Evolutionary conservation across 1,284 basidiomycete species (phyloP).

Genomic region (Polyporus tsugae): DNA sequence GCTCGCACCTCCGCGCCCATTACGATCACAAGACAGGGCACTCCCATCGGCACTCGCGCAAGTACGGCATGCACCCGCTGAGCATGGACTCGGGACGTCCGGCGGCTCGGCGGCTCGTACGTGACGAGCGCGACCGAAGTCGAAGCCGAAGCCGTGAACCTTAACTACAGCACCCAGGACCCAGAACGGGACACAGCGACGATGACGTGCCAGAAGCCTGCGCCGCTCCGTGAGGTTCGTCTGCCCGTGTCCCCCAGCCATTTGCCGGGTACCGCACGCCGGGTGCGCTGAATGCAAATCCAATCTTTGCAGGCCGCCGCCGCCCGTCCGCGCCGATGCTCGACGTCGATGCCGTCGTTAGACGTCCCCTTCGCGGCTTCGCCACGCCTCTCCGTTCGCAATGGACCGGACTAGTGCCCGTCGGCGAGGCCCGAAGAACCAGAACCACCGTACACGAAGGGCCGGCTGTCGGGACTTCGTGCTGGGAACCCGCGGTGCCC

Average conservation of each 20-base stretch:
- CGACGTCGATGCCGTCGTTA: constrained; percentile 9
- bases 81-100: constrained; percentile 3
- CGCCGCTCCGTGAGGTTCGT: constrained; percentile 10
- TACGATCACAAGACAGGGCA: constrained; percentile 12
- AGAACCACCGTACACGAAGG: constrained; percentile 7
- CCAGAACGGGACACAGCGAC: constrained; percentile 8
- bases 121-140: constrained; percentile 1
- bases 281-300: neutral
- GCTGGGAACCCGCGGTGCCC: constrained; percentile 19
- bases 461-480: constrained; percentile 20
- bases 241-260: neutral
- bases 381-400: neutral
- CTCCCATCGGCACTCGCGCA: constrained; percentile 13
- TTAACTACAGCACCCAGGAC: constrained; percentile 6
- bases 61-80: constrained; percentile 15
- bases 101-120: constrained; percentile 5
- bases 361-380: neutral
- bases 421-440: constrained; percentile 19
- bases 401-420: constrained; percentile 2
- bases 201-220: constrained; percentile 14
- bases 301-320: neutral
- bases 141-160: constrained; percentile 5
- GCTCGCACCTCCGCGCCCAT: constrained; percentile 9
- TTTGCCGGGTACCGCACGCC: neutral
- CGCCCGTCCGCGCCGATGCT: constrained; percentile 18